Percentiles rank a stretch among this genome's conserved stretches.
These are phyloP conservation scores for Hyaloscypha bicolor DNA, from an alignment of 495 filamentous ascomycete genomes.

Conservation along the genomic window DNA sequence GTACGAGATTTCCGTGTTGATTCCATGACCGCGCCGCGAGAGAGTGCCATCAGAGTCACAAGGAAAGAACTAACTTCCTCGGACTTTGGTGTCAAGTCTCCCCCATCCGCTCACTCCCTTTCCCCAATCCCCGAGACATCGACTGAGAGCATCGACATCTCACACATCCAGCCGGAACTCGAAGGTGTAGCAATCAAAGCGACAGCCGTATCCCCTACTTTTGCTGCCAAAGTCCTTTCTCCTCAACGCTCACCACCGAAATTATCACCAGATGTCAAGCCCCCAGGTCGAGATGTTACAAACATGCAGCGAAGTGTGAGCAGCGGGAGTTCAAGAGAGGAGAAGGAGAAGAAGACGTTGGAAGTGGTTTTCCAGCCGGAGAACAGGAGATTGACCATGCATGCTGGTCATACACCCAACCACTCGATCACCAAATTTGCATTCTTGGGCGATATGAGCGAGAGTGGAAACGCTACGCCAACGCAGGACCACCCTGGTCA, in stretches of 20 bases:
- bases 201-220: conserved; percentile 30
- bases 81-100: conserved; percentile 30
- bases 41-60: conserved; percentile 32
- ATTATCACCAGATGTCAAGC: conserved; percentile 20
- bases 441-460: conserved; percentile 18
- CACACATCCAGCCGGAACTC: conserved; percentile 32
- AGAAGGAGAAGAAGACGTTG: conserved; percentile 22
- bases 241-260: conserved; percentile 23
- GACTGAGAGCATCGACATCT: conserved; percentile 33
- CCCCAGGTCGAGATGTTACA: conserved; percentile 8
- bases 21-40: conserved; percentile 25
- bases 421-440: conserved; percentile 30
- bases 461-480: conserved; percentile 30
- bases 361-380: conserved; percentile 24
- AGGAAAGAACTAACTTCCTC: conserved; percentile 31
- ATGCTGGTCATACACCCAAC: conserved; percentile 36
- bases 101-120: conserved; percentile 5
- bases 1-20: conserved; percentile 27
- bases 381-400: conserved; percentile 32
- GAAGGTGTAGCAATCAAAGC: conserved; percentile 34
- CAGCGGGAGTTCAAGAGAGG: not conserved
- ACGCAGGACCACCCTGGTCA: conserved; percentile 19
- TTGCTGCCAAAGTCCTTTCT: conserved; percentile 31
- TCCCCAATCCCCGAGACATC: conserved; percentile 13
- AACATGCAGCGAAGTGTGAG: conserved; percentile 1